These are phyloP conservation scores for Gyromitra esculenta DNA, from an alignment of 2,329 filamentous ascomycete species.

Conservation along the genomic window DNA sequence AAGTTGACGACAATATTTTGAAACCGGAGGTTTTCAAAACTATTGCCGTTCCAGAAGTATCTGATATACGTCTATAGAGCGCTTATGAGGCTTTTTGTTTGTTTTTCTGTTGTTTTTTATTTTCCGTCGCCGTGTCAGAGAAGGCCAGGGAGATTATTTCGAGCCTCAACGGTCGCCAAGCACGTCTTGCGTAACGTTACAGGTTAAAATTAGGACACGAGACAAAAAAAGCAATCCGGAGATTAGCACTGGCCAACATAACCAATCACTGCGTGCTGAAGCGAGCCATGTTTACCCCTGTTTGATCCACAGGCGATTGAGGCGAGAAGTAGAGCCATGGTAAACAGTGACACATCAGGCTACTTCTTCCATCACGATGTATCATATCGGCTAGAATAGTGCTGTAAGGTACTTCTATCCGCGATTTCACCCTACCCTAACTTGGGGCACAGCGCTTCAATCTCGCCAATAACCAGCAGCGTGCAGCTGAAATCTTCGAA, in stretches of 20 bases:
- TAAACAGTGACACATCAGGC: slow-evolving; percentile 30
- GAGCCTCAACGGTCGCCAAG: slow-evolving; percentile 45
- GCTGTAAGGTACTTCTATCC: slow-evolving; percentile 28
- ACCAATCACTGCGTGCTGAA: slow-evolving; percentile 31
- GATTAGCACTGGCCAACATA: slow-evolving; percentile 40
- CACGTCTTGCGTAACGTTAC: slow-evolving; percentile 29
- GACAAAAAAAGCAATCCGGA: slow-evolving; percentile 42
- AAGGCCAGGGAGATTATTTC: slow-evolving; percentile 25
- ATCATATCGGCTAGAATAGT: slow-evolving; percentile 30
- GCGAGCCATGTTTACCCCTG: slow-evolving; percentile 44
- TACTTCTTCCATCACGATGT: slow-evolving; percentile 10
- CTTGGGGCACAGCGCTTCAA: slow-evolving; percentile 38
- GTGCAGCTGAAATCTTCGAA: slow-evolving; percentile 44
- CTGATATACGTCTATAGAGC: slow-evolving; percentile 19
- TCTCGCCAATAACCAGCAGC: slow-evolving; percentile 6
- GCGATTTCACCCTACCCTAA: slow-evolving; percentile 27
- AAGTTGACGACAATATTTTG: neutral
- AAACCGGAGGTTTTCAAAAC: slow-evolving; percentile 10
- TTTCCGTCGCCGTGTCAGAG: neutral
- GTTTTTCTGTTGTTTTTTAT: slow-evolving; percentile 17
- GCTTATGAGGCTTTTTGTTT: slow-evolving; percentile 9
- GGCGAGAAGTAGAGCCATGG: slow-evolving; percentile 31
- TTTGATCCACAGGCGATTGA: slow-evolving; percentile 38
- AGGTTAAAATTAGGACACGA: slow-evolving; percentile 46
- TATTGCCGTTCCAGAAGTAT: slow-evolving; percentile 23